Base-by-base conservation (phyloP, 495 filamentous ascomycete genomes). In the Annulohypoxylon nitens region DNA sequence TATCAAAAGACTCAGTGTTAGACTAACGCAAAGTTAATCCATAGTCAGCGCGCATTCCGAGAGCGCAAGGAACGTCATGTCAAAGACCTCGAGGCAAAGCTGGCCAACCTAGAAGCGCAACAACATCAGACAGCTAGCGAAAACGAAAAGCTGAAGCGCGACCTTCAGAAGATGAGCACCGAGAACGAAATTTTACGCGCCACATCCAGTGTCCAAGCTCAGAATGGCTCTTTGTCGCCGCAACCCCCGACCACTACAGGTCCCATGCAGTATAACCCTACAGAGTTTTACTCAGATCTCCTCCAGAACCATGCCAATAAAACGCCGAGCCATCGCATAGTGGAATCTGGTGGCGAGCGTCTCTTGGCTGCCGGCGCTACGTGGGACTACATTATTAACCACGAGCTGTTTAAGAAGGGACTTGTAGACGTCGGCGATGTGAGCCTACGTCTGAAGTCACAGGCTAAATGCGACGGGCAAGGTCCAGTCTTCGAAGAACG, bases 151-250 rank as follows among this genome's bases (percentile, higher is more conserved):
- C 84, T 97, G 6, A 93, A 91, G 84, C 91, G 91, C 12, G 91
- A 94, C 74, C 84, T 97, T 16, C 92, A 94, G 63, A 89, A 89
- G 74, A 90, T 91, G 61, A 87, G 87, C 61, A 96, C 93, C 33
- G 95, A 99, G 80, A 98, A 97, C 79, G 94, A 98, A 82, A 95
- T 97, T 61, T 83, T 99, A 23, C 92, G 93, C n/a, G 93, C 93
- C 7, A 94, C 92, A 16, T 86, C 89, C n/a, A 69, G 64, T 50
- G 59, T 77, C 26, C 75, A 78, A 11, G 74, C 63, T 4, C 73
- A 78, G 41, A 71, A 80, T 18, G 69, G 73, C 26, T 69, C 78
- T 10, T 26, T 76, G 43, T 75, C 73, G 48, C 75, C 70, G 60
- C 37, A 79, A 63, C 47, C 62, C 51, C 75, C 80, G 37, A 78